phyloP scores from a whole-genome alignment of 345 rosid species.

The Isatis tinctoria region DNA sequence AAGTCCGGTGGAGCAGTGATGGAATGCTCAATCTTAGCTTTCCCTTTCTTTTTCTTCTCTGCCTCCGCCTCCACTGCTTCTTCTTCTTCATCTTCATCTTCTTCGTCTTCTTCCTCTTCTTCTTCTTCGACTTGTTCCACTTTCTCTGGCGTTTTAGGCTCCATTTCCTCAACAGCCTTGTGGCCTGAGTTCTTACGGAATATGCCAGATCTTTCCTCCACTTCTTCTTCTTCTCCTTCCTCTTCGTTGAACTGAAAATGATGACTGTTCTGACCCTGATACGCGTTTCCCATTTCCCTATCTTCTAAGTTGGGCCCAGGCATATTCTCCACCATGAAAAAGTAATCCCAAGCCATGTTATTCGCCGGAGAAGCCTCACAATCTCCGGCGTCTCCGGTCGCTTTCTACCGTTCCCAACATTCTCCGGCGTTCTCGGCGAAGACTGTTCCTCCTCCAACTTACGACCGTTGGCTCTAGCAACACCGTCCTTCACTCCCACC shows the following conservation, averaged over 20 bases:
- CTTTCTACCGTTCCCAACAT: slow-evolving; percentile 33
- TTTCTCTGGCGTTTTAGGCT: slow-evolving; percentile 65
- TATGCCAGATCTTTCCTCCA: slow-evolving; percentile 9
- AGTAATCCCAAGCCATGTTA: slow-evolving; percentile 60
- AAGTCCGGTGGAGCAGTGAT: slow-evolving; percentile 59
- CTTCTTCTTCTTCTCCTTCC: slow-evolving; percentile 22
- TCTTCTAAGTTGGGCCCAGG: slow-evolving; percentile 52
- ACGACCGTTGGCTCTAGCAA: not conserved
- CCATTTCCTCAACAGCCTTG: slow-evolving; percentile 30
- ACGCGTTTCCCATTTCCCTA: slow-evolving; percentile 30
- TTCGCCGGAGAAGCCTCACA: slow-evolving; percentile 40
- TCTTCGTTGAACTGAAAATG: slow-evolving; percentile 23
- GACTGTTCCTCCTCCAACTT: slow-evolving; percentile 18
- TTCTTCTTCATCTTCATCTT: slow-evolving; percentile 19
- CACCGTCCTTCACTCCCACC: slow-evolving; percentile 2
- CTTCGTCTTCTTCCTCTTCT: not conserved
- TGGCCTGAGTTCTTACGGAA: slow-evolving; percentile 11
- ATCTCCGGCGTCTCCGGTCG: slow-evolving; percentile 35
- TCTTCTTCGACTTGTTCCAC: slow-evolving; percentile 19
- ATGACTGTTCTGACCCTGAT: slow-evolving; percentile 13
- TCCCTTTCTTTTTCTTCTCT: slow-evolving; percentile 32
- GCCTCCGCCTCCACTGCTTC: slow-evolving; percentile 25
- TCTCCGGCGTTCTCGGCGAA: slow-evolving; percentile 25
- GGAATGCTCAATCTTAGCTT: slow-evolving; percentile 53
- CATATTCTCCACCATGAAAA: slow-evolving; percentile 59